Conservation (phyloP, 129 eudicot species). For the Ambrosia trifida region DNA sequence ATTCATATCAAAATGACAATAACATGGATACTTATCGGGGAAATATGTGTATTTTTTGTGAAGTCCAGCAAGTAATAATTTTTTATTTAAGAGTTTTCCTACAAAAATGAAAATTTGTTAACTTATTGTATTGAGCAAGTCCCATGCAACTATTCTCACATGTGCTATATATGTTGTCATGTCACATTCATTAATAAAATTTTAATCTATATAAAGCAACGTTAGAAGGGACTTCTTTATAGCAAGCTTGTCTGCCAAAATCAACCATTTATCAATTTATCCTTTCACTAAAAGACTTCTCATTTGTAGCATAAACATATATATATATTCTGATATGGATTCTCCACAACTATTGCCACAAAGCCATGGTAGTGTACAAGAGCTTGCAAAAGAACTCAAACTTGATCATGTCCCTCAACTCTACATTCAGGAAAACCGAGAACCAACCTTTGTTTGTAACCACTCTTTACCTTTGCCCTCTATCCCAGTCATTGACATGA, state of each 20-base stretch:
- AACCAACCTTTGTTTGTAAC: conserved; percentile 25
- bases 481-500: conserved; percentile 56
- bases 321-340: conserved; percentile 22
- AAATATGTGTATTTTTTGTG: background rate
- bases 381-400: conserved; percentile 40
- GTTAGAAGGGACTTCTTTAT: background rate
- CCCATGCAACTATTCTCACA: conserved; percentile 22
- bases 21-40: too few species aligned
- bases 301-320: conserved; percentile 18
- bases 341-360: conserved; percentile 17
- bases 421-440: conserved; percentile 34
- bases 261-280: background rate
- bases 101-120: background rate
- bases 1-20: too few species aligned
- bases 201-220: conserved; percentile 22
- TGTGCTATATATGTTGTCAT: background rate
- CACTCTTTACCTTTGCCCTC: conserved; percentile 28
- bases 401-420: conserved; percentile 20
- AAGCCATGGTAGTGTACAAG: conserved; percentile 42
- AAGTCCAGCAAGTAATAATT: background rate
- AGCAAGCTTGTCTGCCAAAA: background rate
- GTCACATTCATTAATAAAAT: background rate
- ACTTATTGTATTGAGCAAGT: background rate
- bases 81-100: background rate
- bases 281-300: background rate